Conservation (phyloP, 768 basidiomycete genomes). For the Cyathus striatus region DNA sequence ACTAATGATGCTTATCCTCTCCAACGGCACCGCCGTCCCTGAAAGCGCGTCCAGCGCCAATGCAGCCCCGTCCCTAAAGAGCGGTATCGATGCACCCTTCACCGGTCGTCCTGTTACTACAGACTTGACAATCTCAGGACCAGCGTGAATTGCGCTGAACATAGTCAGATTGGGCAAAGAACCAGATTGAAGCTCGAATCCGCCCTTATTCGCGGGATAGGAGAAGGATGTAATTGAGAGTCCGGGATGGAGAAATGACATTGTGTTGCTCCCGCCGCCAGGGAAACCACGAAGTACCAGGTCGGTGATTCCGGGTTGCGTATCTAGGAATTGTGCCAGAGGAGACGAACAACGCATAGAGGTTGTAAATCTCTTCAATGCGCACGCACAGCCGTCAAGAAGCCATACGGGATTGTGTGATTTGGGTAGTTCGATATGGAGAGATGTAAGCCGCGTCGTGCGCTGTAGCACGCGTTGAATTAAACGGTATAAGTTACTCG, state of each 20-base stretch:
- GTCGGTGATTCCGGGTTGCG: slow-evolving; percentile 42
- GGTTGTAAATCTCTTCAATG: slow-evolving; percentile 44
- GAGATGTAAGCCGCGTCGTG: slow-evolving; percentile 31
- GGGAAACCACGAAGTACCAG: slow-evolving; percentile 53
- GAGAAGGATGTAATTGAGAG: slow-evolving; percentile 6
- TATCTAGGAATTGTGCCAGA: slow-evolving; percentile 47
- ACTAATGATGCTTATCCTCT: slow-evolving; percentile 52
- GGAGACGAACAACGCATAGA: slow-evolving; percentile 47
- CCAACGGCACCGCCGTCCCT: slow-evolving; percentile 31
- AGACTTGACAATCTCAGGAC: slow-evolving; percentile 36
- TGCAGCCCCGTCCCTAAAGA: slow-evolving; percentile 35
- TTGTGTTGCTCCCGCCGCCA: slow-evolving; percentile 16
- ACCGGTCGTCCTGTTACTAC: slow-evolving; percentile 45
- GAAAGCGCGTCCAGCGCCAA: slow-evolving; percentile 39
- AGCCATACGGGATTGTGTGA: slow-evolving; percentile 41
- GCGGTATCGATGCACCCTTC: slow-evolving; percentile 46
- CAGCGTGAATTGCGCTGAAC: slow-evolving; percentile 52
- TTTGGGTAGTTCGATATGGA: slow-evolving; percentile 47
- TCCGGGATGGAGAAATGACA: slow-evolving; percentile 14
- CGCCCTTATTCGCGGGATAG: slow-evolving; percentile 4
- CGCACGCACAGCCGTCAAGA: slow-evolving; percentile 37
- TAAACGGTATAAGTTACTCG: slow-evolving; percentile 43
- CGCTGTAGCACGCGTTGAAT: slow-evolving; percentile 37
- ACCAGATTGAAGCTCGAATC: slow-evolving; percentile 27
- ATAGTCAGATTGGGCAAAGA: slow-evolving; percentile 43